phyloP scores from a whole-genome alignment of 163 green algal genomes.

The Trebouxia gelatinosa region DNA sequence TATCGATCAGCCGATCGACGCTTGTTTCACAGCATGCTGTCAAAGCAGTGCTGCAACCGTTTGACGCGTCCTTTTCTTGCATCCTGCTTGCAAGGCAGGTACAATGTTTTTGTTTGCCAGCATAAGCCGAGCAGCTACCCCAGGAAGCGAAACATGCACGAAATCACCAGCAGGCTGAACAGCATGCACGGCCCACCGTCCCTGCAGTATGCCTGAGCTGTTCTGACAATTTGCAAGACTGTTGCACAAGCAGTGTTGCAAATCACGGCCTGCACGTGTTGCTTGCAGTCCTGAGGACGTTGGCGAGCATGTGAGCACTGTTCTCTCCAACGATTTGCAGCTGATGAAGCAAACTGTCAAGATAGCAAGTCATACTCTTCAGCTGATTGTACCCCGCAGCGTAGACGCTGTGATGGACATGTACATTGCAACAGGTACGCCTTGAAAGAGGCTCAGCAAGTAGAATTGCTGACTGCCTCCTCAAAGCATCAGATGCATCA shows the following conservation, averaged over 20 bases:
- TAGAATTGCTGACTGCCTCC: neutral
- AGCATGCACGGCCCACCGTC: conserved; percentile 10
- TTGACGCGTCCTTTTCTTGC: too few species aligned
- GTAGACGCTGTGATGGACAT: conserved; percentile 79
- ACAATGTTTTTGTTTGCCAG: too few species aligned
- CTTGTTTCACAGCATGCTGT: too few species aligned
- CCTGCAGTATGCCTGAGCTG: neutral
- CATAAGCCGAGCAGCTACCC: too few species aligned
- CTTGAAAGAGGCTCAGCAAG: neutral
- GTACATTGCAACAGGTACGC: conserved; percentile 57
- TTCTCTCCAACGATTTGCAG: conserved; percentile 28
- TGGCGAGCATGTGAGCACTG: conserved; percentile 6
- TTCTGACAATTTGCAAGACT: neutral
- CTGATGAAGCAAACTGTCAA: conserved; percentile 53
- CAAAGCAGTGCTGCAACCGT: too few species aligned
- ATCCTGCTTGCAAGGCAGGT: too few species aligned
- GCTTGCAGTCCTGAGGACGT: neutral
- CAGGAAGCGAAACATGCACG: too few species aligned
- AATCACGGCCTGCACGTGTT: neutral
- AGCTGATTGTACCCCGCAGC: conserved; percentile 48
- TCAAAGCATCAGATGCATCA: neutral
- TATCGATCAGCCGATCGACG: too few species aligned
- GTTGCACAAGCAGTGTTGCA: too few species aligned
- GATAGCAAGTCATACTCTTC: conserved; percentile 33
- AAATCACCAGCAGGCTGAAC: too few species aligned